Base-by-base conservation (phyloP, 1,284 basidiomycete genomes). In the Rhodotorula glutinis region DNA sequence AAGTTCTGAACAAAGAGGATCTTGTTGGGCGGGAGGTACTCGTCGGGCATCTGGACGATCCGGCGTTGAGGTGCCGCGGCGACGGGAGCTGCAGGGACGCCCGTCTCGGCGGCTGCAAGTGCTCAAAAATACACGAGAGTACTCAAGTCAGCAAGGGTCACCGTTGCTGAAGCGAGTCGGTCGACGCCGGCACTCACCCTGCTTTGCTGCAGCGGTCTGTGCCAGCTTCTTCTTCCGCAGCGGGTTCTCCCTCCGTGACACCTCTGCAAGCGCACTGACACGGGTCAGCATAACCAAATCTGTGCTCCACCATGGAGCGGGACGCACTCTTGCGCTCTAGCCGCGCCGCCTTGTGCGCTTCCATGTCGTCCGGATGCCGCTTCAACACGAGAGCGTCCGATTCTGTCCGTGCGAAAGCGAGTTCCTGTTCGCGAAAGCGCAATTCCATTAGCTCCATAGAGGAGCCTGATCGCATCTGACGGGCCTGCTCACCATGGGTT, bases 11-110 rank as follows among this genome's bases (percentile, higher is more conserved):
- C 79, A 84, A 99, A 99, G 63, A 99, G 85, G 80, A 98, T 95
- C 79, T 93, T 93, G 88, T 99, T 98, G 41, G 95, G 95, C 7
- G 96, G 96, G 13, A 98, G 85, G 80, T 98, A 98, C 80, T 98
- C 95, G 88, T 99, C 95, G 41, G 96, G 94, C 90, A 96, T 94
- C 78, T 92, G 90, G 71, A 98, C 88, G 73, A 87, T 65, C 17
- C 71, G 66, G n/a, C 70, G 74, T 7, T 66, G 57, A 1, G 67
- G 46, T 17, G 67, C 60, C 10, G 60, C 59, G 2, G 67, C 46
- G 21, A 67, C 63, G 17, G 60, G 58, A 25, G 64, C 40, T 29
- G 71, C 40, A n/a, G 53, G 33, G 21, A 46, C 86, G 43, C 89
- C 70, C 25, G 85, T 81, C 44, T 83, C 85, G 43, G 89, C 88